Percentiles rank a stretch among this genome's conserved stretches.
Evolutionary conservation across 768 basidiomycete genomes (phyloP).

Genomic region (Pisolithus albus): DNA sequence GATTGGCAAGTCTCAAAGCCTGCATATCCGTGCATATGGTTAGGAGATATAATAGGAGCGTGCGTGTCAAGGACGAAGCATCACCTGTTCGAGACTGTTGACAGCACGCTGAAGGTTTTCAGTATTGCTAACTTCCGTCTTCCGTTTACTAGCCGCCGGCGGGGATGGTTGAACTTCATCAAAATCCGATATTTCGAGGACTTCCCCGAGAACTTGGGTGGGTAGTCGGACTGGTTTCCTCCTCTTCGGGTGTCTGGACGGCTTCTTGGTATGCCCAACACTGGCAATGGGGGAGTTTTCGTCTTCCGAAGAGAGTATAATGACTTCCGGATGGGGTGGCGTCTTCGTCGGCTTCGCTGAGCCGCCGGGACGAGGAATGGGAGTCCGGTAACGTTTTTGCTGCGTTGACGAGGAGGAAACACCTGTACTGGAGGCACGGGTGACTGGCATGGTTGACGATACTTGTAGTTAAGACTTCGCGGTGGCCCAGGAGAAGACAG

Average conservation of each 20-base stretch:
- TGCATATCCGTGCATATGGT: neutral
- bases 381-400: neutral
- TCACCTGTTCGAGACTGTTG: conserved; percentile 39
- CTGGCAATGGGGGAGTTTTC: conserved; percentile 19
- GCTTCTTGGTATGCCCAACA: conserved; percentile 9
- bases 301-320: conserved; percentile 30
- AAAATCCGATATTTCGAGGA: conserved; percentile 55
- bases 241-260: conserved; percentile 4
- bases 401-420: neutral
- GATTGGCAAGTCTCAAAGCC: conserved; percentile 14
- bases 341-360: conserved; percentile 11
- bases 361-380: neutral
- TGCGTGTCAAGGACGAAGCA: neutral
- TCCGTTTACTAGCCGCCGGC: conserved; percentile 6
- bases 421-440: neutral
- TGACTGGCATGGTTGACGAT: neutral
- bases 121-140: conserved; percentile 10
- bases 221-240: conserved; percentile 15
- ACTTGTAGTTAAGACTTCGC: too few relatives aligned
- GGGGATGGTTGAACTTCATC: conserved; percentile 32
- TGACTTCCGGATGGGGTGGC: conserved; percentile 17
- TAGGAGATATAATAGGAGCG: neutral
- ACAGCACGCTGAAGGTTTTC: conserved; percentile 34
- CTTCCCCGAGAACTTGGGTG: conserved; percentile 24
- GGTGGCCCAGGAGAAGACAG: too few relatives aligned